Evolutionary conservation across 2,329 filamentous ascomycete species (phyloP), one percentile per base, ranked within the genome.

Genomic region (Monosporascus sp.): DNA sequence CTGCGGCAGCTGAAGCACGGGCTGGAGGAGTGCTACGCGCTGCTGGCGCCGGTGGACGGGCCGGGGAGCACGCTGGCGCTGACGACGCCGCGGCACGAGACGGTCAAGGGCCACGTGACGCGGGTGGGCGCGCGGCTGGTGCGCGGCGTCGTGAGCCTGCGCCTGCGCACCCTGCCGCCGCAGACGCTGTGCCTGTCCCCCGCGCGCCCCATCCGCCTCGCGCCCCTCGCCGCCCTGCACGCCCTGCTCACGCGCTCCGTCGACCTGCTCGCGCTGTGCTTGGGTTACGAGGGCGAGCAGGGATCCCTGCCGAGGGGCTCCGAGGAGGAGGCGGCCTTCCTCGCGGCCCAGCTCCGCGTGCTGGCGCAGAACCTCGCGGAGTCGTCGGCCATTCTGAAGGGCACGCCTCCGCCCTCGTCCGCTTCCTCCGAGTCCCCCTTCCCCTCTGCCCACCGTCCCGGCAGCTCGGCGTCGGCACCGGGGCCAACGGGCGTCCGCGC

Each of bases 101-200:
- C 83, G 61, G 85, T 97, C 58, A 99, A 99, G 71, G 94, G 94
- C 19, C 90, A 91, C 63, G 84, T 97, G 56, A 97, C 93, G 1
- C 84, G 94, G 51, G 84, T 96, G 37, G 94, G 94, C 40, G 90
- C 90, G n/a, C 85, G 88, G 50, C 87, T 99, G 59, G 87, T 96
- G 58, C 96, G 96, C 70, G 93, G 91, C 60, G 87, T 88, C 56
- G 81, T 96, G 56, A 84, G 89, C 66, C 81, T 97, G 37, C 86
- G 88, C 50, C 81, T 96, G 14, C 80, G 83, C 57, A 91, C 86
- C 52, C 78, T 90, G 44, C 78, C 82, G 1, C 65, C 74, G 6
- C 72, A 79, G 55, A 76, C 76, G 14, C 65, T 84, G 17, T 69
- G 71, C 54, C 71, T 84, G 56, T 71, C 81, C 53, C 71, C 76